A percentile compares a stretch with the other conserved stretches of the same genome.
phyloP scores from a whole-genome alignment of 768 basidiomycete genomes.

The Clitopilus passeckerianus region DNA sequence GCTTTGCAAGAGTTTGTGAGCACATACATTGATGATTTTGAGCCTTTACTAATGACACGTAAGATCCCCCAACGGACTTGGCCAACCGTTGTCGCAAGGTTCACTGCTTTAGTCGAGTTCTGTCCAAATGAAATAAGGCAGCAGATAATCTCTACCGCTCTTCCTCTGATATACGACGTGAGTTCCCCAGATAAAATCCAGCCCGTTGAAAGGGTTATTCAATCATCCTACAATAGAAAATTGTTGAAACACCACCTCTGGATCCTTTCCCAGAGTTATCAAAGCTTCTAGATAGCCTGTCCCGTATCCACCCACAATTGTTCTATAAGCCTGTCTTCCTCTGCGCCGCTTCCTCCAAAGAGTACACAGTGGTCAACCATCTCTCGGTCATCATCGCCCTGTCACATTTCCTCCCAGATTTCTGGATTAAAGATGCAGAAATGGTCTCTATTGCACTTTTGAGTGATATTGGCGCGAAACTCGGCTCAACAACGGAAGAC shows the following conservation, averaged over 20 bases:
- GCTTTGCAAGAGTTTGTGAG: slow-evolving; percentile 38
- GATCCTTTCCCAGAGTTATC: slow-evolving; percentile 41
- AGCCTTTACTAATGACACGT: not conserved
- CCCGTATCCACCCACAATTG: slow-evolving; percentile 48
- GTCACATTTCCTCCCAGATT: slow-evolving; percentile 50
- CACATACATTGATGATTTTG: not conserved
- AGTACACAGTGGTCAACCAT: slow-evolving; percentile 53
- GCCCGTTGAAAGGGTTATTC: not conserved
- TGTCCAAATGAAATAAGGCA: slow-evolving; percentile 45
- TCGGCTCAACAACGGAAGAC: slow-evolving; percentile 7
- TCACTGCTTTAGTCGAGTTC: slow-evolving; percentile 36
- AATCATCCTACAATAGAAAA: slow-evolving; percentile 30
- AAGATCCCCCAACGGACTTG: slow-evolving; percentile 39
- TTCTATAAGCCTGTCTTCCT: slow-evolving; percentile 73
- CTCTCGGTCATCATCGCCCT: slow-evolving; percentile 49
- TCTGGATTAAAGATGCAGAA: slow-evolving; percentile 67
- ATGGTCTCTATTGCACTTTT: slow-evolving; percentile 71
- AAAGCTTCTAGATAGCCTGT: slow-evolving; percentile 45
- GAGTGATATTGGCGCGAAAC: slow-evolving; percentile 35
- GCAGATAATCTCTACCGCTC: slow-evolving; percentile 28
- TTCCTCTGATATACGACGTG: slow-evolving; percentile 50
- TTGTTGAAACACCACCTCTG: slow-evolving; percentile 49
- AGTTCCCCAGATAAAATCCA: slow-evolving; percentile 11
- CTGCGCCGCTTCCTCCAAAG: slow-evolving; percentile 63
- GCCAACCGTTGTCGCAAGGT: slow-evolving; percentile 31